These are phyloP conservation scores for Pleodorina starrii DNA, from an alignment of 139 green algal species.

Conservation along the genomic window DNA sequence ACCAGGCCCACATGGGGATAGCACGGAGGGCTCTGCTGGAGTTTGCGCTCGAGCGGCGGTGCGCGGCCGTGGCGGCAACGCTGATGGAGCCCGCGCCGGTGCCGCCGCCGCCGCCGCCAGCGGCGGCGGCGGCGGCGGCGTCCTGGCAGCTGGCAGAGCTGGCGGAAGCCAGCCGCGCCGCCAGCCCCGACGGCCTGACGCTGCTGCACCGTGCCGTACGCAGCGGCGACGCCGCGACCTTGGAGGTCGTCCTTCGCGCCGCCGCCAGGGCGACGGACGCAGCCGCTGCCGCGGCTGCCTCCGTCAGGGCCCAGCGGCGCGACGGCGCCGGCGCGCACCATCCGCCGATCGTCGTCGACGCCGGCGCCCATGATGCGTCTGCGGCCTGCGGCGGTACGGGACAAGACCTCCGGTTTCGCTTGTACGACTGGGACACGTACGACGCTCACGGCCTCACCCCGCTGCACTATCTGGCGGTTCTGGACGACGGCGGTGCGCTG, in stretches of 20 bases:
- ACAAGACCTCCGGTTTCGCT: too few relatives aligned
- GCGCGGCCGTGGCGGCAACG: neutral
- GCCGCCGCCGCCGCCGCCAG: neutral
- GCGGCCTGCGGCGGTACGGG: too few relatives aligned
- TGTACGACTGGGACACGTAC: neutral
- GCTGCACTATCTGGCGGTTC: slow-evolving; percentile 37
- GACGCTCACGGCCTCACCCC: slow-evolving; percentile 37
- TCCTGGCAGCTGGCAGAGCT: neutral
- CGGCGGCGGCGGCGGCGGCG: neutral
- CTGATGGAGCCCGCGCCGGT: neutral
- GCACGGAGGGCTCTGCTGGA: slow-evolving; percentile 3
- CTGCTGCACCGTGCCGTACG: slow-evolving; percentile 43
- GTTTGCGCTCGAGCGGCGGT: slow-evolving; percentile 32
- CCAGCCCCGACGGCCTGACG: slow-evolving; percentile 32
- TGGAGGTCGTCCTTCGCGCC: neutral
- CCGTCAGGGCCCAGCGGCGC: neutral
- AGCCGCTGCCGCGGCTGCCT: neutral
- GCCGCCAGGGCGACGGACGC: neutral
- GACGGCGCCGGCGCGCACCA: neutral
- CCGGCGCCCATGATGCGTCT: too few relatives aligned
- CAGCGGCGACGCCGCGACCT: neutral
- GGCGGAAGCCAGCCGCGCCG: neutral
- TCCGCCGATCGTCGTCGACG: too few relatives aligned
- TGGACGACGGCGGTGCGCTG: slow-evolving; percentile 16
- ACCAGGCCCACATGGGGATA: neutral